Base-by-base conservation (phyloP, 2,329 filamentous ascomycete species). In the Fusarium sp. region DNA sequence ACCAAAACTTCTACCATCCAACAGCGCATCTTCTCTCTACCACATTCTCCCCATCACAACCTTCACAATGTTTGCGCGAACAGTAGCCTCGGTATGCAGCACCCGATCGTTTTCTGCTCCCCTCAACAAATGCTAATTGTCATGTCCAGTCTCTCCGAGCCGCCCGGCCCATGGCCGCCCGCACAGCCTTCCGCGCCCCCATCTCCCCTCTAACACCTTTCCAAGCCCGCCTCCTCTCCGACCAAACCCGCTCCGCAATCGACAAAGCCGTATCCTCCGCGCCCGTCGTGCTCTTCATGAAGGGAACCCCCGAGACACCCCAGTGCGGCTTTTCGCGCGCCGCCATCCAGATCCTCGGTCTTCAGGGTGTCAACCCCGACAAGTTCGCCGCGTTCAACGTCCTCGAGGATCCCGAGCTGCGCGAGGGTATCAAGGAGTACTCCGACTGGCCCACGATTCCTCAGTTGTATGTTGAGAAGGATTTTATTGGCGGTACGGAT, bases 321-420 rank as follows among this genome's bases (percentile, higher is more conserved):
- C 94, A 98, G 82, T 99, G 96, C 82, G 96, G 96, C 47, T 99
- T 98, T 86, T 98, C 95, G 63, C 90, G 94, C 75, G 95, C 95
- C 58, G 94, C 89, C 79, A 97, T 99, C 79, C 94, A 98, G 85
- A 94, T 99, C 76, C 86, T 99, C 70, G 94, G 95, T 62, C 83
- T 98, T 76, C 95, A 99, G 83, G 96, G 96, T 70, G 94, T 99
- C 67, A 93, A 98, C 83, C 96, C 96, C 18, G 87, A 88, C 71
- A 98, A 98, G 84, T 99, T 99, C 79, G 93, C 94, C n/a, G 95
- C 96, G 10, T 98, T 97, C 82, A 98, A 99, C 82, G 96, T 99
- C 41, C 83, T 99, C 60, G 96, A 98, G 82, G 94, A 98, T 80
- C 82, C 91, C 6, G 94, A 97, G 79, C 82, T 99, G 78, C 89